Percentiles rank a stretch among this genome's conserved stretches.
These are phyloP conservation scores for Neotropicomus parvogracilis DNA, from an alignment of 1,284 basidiomycete genomes.

Conservation along the genomic window DNA sequence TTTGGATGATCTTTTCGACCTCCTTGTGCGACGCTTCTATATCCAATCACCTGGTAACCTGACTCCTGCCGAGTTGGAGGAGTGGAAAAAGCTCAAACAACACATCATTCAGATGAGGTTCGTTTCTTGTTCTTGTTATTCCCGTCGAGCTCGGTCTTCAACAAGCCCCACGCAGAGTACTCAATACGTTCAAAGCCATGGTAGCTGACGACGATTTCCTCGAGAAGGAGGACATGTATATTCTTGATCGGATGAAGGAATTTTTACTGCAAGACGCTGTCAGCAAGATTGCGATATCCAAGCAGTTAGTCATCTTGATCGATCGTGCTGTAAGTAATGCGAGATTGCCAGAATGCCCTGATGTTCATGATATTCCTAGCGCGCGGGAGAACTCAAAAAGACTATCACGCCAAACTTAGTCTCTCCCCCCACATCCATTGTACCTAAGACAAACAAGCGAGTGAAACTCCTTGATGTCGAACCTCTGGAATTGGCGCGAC, in stretches of 20 bases:
- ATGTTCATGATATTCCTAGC: slow-evolving; percentile 37
- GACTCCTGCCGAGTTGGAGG: slow-evolving; percentile 58
- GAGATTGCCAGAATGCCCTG: slow-evolving; percentile 14
- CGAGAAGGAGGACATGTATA: slow-evolving; percentile 76
- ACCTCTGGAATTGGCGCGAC: slow-evolving; percentile 87
- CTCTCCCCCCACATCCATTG: slow-evolving; percentile 70
- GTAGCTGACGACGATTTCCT: slow-evolving; percentile 75
- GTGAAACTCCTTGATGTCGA: slow-evolving; percentile 88
- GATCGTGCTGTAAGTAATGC: slow-evolving; percentile 65
- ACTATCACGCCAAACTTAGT: slow-evolving; percentile 49
- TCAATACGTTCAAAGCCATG: slow-evolving; percentile 83
- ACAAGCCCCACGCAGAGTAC: slow-evolving; percentile 49
- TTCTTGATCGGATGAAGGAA: slow-evolving; percentile 74
- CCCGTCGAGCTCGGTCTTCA: slow-evolving; percentile 1
- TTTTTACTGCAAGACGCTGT: slow-evolving; percentile 73
- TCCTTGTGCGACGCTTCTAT: slow-evolving; percentile 83
- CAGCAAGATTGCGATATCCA: slow-evolving; percentile 60
- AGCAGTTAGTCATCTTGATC: slow-evolving; percentile 68
- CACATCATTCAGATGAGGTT: slow-evolving; percentile 85
- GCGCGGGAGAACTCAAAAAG: slow-evolving; percentile 51
- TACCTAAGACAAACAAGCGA: slow-evolving; percentile 73
- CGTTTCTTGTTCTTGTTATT: slow-evolving; percentile 22
- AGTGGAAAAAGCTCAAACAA: slow-evolving; percentile 90
- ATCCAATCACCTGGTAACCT: slow-evolving; percentile 76
- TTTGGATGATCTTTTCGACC: slow-evolving; percentile 79